A percentile compares a stretch with the other conserved stretches of the same genome.
Conservation (phyloP, 2,329 filamentous ascomycete species). For the Aspergillus felis region DNA sequence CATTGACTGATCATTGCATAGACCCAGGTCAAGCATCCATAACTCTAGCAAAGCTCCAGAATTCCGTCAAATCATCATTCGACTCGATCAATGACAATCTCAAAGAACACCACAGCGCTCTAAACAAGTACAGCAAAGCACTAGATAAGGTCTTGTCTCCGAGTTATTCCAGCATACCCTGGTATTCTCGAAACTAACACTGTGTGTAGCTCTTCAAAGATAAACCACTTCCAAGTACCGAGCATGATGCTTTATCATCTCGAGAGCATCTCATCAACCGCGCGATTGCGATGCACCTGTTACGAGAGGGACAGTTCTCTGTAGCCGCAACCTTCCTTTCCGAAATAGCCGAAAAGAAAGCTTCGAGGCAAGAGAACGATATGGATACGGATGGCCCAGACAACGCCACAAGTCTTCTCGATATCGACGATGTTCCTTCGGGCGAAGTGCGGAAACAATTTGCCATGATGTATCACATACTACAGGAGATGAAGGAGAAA, state of each 20-base stretch:
- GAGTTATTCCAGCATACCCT: not conserved
- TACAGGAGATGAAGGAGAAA: slow-evolving; percentile 68
- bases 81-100: slow-evolving; percentile 76
- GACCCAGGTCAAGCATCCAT: slow-evolving; percentile 69
- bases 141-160: slow-evolving; percentile 64
- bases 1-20: slow-evolving; percentile 21
- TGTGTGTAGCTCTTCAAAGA: slow-evolving; percentile 59
- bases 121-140: slow-evolving; percentile 79
- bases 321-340: slow-evolving; percentile 81
- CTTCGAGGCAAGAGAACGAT: slow-evolving; percentile 29
- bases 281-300: slow-evolving; percentile 92
- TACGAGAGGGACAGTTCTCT: slow-evolving; percentile 88
- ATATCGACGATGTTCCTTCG: slow-evolving; percentile 58
- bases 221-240: slow-evolving; percentile 66
- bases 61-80: slow-evolving; percentile 75
- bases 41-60: slow-evolving; percentile 79
- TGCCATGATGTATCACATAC: slow-evolving; percentile 82
- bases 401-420: slow-evolving; percentile 42
- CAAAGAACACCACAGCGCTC: slow-evolving; percentile 75
- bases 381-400: slow-evolving; percentile 30
- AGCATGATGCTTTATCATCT: slow-evolving; percentile 73
- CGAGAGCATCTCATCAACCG: slow-evolving; percentile 79
- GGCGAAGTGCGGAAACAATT: slow-evolving; percentile 75
- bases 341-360: slow-evolving; percentile 57
- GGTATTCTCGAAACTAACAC: not conserved